A percentile compares a stretch with the other conserved stretches of the same genome.
phyloP scores from a whole-genome alignment of 129 eudicot genomes.

The Chrysanthemum lavandulifolium region DNA sequence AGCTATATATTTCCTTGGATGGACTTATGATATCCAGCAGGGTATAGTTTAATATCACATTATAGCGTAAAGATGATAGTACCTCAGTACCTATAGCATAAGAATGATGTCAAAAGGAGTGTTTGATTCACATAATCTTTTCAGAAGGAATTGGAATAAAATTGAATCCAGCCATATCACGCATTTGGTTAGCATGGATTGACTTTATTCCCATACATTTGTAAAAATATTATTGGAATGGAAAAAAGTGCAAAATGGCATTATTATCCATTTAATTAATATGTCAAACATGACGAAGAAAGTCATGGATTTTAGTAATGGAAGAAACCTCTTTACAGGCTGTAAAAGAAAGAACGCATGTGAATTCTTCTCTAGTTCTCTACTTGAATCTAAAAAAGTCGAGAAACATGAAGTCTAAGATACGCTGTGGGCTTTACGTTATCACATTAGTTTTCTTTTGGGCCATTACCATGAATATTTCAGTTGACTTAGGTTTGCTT shows the following conservation, averaged over 20 bases:
- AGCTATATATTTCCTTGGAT: background rate
- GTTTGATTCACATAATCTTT: too few species aligned
- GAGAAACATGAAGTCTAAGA: constrained; percentile 9
- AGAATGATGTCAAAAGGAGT: background rate
- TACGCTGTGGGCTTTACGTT: background rate
- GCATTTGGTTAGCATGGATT: too few species aligned
- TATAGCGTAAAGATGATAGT: background rate
- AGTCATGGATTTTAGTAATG: background rate
- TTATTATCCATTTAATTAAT: background rate
- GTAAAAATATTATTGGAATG: too few species aligned
- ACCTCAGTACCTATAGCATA: background rate
- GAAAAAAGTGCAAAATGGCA: background rate
- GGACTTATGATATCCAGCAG: constrained; percentile 11
- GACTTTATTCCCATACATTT: too few species aligned
- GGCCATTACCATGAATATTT: constrained; percentile 2
- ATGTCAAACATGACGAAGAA: background rate
- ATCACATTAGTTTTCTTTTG: constrained; percentile 12
- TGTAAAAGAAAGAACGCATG: constrained; percentile 2
- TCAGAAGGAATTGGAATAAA: too few species aligned
- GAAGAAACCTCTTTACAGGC: background rate
- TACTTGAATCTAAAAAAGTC: background rate
- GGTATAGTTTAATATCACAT: background rate
- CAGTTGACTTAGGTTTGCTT: constrained; percentile 1
- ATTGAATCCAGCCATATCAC: too few species aligned
- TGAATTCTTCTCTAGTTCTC: background rate